A percentile compares a stretch with the other conserved stretches of the same genome.
phyloP scores from a whole-genome alignment of 495 filamentous ascomycete genomes.

The Tricharina praecox region DNA sequence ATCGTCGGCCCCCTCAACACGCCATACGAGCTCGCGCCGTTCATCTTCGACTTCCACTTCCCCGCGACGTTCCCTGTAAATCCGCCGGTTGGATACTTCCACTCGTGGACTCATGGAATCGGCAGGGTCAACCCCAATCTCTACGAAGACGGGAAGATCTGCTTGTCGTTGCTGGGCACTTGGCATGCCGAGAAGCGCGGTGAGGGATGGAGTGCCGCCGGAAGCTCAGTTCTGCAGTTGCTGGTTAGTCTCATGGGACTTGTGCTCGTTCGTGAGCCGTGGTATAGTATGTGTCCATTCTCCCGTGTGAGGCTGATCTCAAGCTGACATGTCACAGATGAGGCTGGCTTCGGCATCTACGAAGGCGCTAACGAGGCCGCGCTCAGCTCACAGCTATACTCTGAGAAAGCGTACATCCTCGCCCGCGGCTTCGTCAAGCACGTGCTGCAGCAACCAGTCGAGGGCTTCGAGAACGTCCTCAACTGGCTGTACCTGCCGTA shows the following conservation, averaged over 20 bases:
- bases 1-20: slow-evolving; percentile 43
- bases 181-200: slow-evolving; percentile 37
- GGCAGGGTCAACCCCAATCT: slow-evolving; percentile 46
- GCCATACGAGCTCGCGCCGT: slow-evolving; percentile 45
- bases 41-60: slow-evolving; percentile 42
- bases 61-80: slow-evolving; percentile 31
- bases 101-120: slow-evolving; percentile 38
- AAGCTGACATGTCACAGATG: slow-evolving; percentile 30
- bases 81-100: slow-evolving; percentile 38
- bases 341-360: slow-evolving; percentile 40
- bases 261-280: slow-evolving; percentile 43
- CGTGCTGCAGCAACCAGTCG: slow-evolving; percentile 30
- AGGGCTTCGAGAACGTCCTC: slow-evolving; percentile 35
- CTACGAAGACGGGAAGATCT: slow-evolving; percentile 45
- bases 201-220: slow-evolving; percentile 37
- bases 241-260: slow-evolving; percentile 44
- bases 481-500: slow-evolving; percentile 35
- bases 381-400: slow-evolving; percentile 36
- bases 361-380: slow-evolving; percentile 30
- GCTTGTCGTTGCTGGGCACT: slow-evolving; percentile 42
- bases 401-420: slow-evolving; percentile 39
- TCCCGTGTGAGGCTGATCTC: not conserved
- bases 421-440: slow-evolving; percentile 37
- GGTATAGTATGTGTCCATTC: slow-evolving; percentile 44
- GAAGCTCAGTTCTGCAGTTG: slow-evolving; percentile 40